phyloP scores from a whole-genome alignment of 768 basidiomycete genomes.

The Boletus tylopilopsis region DNA sequence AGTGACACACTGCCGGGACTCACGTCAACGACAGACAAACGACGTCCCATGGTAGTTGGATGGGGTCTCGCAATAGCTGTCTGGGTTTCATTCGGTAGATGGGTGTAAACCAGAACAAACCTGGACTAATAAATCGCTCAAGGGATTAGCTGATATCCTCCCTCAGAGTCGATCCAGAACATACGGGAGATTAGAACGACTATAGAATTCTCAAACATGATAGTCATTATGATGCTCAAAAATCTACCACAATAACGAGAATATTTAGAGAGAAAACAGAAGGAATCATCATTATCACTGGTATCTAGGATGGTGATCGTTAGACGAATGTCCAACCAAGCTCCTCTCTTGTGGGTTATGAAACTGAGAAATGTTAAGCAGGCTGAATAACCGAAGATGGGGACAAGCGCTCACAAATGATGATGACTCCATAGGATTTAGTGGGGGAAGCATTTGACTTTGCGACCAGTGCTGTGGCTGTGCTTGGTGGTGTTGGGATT shows the following conservation, averaged over 20 bases:
- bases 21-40: slow-evolving; percentile 27
- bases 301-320: slow-evolving; percentile 50
- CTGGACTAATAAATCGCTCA: slow-evolving; percentile 4
- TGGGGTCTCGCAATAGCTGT: slow-evolving; percentile 29
- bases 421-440: slow-evolving; percentile 59
- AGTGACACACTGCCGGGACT: slow-evolving; percentile 16
- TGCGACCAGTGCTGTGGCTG: slow-evolving; percentile 49
- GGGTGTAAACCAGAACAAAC: slow-evolving; percentile 35
- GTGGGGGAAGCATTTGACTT: slow-evolving; percentile 39
- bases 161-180: slow-evolving; percentile 38
- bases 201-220: slow-evolving; percentile 41
- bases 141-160: slow-evolving; percentile 35
- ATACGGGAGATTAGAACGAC: slow-evolving; percentile 39
- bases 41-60: slow-evolving; percentile 24
- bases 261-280: slow-evolving; percentile 32
- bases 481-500: slow-evolving; percentile 28
- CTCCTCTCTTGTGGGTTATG: slow-evolving; percentile 44
- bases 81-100: slow-evolving; percentile 34
- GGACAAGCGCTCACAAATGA: slow-evolving; percentile 52
- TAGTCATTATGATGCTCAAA: slow-evolving; percentile 44
- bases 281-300: slow-evolving; percentile 38
- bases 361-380: slow-evolving; percentile 17
- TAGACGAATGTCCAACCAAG: slow-evolving; percentile 45
- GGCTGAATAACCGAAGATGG: background rate
- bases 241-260: slow-evolving; percentile 44